Conservation (phyloP, 495 filamentous ascomycete genomes). For the Delitschia confertaspora region DNA sequence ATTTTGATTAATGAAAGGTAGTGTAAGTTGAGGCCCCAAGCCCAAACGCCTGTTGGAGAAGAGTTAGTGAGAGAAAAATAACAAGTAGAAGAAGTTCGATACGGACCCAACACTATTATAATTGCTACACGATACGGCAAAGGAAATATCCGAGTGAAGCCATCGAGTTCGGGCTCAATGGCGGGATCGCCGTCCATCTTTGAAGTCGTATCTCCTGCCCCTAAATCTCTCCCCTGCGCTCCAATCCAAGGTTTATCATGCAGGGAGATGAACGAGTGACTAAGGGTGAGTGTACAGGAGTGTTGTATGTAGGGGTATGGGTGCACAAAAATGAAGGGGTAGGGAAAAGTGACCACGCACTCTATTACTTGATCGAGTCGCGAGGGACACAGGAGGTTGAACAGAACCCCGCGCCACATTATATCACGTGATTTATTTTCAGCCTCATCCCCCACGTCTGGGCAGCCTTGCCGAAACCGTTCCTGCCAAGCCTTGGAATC, state of each 20-base stretch:
- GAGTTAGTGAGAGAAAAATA: too few species aligned
- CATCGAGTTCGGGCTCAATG: slow-evolving; percentile 72
- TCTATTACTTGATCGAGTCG: too few species aligned
- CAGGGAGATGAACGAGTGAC: slow-evolving; percentile 15
- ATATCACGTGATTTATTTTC: too few species aligned
- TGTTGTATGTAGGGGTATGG: too few species aligned
- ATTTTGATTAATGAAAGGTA: slow-evolving; percentile 66
- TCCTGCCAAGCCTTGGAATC: too few species aligned
- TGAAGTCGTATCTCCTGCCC: slow-evolving; percentile 8
- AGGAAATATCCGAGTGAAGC: slow-evolving; percentile 76
- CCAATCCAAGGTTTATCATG: slow-evolving; percentile 7
- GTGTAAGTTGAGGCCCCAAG: slow-evolving; percentile 80
- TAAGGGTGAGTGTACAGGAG: slow-evolving; percentile 9
- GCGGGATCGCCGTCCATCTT: slow-evolving; percentile 68
- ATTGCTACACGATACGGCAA: slow-evolving; percentile 75
- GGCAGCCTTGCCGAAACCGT: too few species aligned
- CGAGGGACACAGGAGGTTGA: too few species aligned
- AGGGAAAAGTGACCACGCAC: too few species aligned
- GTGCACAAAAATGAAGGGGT: too few species aligned
- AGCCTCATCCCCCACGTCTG: too few species aligned
- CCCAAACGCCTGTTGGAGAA: slow-evolving; percentile 65
- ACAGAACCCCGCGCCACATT: too few species aligned
- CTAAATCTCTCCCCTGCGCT: slow-evolving; percentile 7
- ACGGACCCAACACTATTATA: slow-evolving; percentile 67
- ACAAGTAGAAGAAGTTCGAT: too few species aligned